These are phyloP conservation scores for Picea abies DNA, from an alignment of 83 land plant species.

Conservation along the genomic window DNA sequence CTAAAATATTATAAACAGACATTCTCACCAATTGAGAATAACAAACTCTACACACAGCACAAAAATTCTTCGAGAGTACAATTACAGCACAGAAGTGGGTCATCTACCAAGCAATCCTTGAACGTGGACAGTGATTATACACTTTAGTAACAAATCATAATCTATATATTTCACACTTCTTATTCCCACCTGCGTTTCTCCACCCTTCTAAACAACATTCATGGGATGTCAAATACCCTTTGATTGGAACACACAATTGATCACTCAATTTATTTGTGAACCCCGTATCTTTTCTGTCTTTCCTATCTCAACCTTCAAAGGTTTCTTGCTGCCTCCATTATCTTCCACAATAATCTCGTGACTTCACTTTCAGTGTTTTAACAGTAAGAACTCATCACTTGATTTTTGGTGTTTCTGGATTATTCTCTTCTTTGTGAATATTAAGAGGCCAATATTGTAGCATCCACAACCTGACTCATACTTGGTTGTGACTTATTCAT, in stretches of 20 bases:
- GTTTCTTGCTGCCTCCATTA: not conserved
- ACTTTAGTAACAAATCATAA: not conserved
- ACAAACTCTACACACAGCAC: not conserved
- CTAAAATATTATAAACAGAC: not conserved
- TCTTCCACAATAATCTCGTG: conserved; percentile 1
- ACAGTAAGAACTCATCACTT: not conserved
- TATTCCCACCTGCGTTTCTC: conserved; percentile 13
- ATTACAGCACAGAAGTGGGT: conserved; percentile 3
- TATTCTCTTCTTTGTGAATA: not conserved
- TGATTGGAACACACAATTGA: not conserved
- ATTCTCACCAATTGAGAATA: not conserved
- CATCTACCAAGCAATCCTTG: not conserved
- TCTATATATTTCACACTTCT: not conserved
- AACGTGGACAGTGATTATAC: not conserved
- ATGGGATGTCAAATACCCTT: not conserved
- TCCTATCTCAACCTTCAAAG: conserved; percentile 8
- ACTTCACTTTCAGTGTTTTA: not conserved
- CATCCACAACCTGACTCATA: conserved; percentile 14
- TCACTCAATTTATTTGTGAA: not conserved
- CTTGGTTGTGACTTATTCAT: conserved; percentile 5
- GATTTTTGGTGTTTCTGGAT: too few species aligned
- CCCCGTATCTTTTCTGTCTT: conserved; percentile 4
- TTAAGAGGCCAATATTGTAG: conserved; percentile 18
- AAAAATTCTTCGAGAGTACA: not conserved
- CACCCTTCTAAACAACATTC: not conserved